Evolutionary conservation across 768 basidiomycete species (phyloP).

Genomic region (Peribolospora kevripleyi): DNA sequence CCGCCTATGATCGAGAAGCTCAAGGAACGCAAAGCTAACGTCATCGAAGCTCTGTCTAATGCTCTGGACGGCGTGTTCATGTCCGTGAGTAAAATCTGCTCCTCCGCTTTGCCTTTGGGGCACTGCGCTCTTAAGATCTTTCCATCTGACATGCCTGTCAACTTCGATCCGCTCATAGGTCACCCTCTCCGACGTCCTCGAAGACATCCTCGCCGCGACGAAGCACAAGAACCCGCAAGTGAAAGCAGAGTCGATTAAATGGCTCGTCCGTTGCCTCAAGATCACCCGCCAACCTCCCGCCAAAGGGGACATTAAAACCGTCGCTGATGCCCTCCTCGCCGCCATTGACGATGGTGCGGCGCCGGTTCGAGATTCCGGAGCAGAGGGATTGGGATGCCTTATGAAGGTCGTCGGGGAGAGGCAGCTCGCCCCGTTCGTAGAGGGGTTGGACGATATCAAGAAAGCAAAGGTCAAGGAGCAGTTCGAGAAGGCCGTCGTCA

Average conservation of each 20-base stretch:
- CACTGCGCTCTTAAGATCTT: constrained; percentile 1
- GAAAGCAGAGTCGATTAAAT: constrained; percentile 75
- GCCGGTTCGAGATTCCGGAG: constrained; percentile 73
- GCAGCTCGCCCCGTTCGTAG: constrained; percentile 62
- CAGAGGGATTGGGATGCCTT: constrained; percentile 57
- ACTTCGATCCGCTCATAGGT: constrained; percentile 28
- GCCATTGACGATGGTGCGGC: constrained; percentile 73
- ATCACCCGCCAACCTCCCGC: constrained; percentile 44
- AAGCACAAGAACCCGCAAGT: constrained; percentile 90
- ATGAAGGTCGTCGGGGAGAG: constrained; percentile 96
- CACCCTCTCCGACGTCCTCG: constrained; percentile 50
- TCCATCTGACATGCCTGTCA: not conserved
- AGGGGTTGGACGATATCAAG: constrained; percentile 58
- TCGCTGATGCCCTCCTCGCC: constrained; percentile 47
- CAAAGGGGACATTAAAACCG: constrained; percentile 49
- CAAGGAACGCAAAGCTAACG: constrained; percentile 79
- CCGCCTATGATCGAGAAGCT: constrained; percentile 59
- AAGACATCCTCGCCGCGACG: constrained; percentile 51
- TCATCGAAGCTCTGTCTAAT: constrained; percentile 64
- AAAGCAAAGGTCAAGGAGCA: constrained; percentile 86
- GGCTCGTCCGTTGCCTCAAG: constrained; percentile 52
- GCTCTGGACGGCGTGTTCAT: constrained; percentile 72
- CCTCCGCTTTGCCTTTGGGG: not conserved
- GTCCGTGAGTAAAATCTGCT: constrained; percentile 32
- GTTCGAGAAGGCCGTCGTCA: constrained; percentile 73